Evolutionary conservation across 345 rosid species (phyloP).

Genomic region (Rhodamnia argentea): DNA sequence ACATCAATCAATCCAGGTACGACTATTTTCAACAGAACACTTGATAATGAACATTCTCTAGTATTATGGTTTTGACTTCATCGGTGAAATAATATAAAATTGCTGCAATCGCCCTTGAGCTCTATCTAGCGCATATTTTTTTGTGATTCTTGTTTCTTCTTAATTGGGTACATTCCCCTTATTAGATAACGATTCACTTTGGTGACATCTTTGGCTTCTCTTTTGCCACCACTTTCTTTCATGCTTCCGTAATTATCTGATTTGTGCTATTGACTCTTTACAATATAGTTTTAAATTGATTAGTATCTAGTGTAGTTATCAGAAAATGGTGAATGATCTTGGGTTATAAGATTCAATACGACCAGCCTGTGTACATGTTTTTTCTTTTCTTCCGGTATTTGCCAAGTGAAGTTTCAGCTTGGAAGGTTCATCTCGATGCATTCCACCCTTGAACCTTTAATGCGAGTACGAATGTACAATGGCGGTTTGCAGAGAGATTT

Average conservation of each 20-base stretch:
- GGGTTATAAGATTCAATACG: no score
- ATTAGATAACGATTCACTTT: neutral
- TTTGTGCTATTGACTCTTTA: neutral
- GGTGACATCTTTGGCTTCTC: neutral
- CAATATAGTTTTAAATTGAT: neutral
- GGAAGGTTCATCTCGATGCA: no score
- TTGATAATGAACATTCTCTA: neutral
- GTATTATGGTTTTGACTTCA: neutral
- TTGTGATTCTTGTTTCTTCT: neutral
- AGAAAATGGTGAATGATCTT: no score
- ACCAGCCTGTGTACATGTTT: no score
- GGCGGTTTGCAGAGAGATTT: no score
- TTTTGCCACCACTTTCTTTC: neutral
- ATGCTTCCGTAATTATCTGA: neutral
- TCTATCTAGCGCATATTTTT: neutral
- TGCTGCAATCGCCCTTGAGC: neutral
- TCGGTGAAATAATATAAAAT: neutral
- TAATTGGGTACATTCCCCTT: neutral
- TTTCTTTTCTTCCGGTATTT: no score
- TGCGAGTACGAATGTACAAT: no score
- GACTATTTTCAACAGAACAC: neutral
- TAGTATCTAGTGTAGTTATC: neutral
- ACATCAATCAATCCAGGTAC: constrained; percentile 91
- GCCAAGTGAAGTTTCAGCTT: no score
- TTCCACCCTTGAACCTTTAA: no score